Evolutionary conservation across 371 early-diverging fungal genomes (phyloP), one percentile per base, ranked within the genome.

Genomic region (Synchytrium microbalum): DNA sequence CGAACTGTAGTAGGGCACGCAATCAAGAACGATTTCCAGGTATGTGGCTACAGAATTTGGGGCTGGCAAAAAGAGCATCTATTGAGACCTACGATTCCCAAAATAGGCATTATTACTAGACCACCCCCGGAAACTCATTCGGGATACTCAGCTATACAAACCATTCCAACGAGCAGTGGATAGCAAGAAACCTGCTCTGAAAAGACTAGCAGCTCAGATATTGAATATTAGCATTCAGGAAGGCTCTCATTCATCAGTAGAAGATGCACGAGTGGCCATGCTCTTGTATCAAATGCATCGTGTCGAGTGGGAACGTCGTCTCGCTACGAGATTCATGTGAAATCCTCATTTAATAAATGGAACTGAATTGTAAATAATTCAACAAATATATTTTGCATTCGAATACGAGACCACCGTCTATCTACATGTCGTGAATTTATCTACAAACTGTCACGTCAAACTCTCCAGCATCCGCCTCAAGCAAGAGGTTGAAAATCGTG

Each of bases 221-320:
- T 67, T 96, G 57, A 85, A 86, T 3, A 70, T 93, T 31, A 76
- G 79, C 27, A 93, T 96, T 69, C 96, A 96, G 70, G 70, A 78
- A 5, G 93, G 91, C n/a, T 79, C 77, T 64, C 97, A 98, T 73
- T 91, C 89, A 10, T 91, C 93, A n/a, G 89, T 91, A 1, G 90
- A 90, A 62, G 98, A 97, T 75, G 97, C 97, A 1, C 79, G 86
- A 64, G 89, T 89, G 30, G 84, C 95, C 2, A 94, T 98, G 85
- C 65, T 91, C 54, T 67, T 98, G 3, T 98, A 91, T 75, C 84
- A 88, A 63, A 84, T 85, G 66, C 85, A 84, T 33, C 86, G 88
- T 71, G 72, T 72, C 0, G 84, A 86, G 14, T 97, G 97, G 97
- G 97, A 97, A 24, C 5, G 46, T 10, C 5, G 46, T 5, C 10